Percentiles rank a stretch among this genome's conserved stretches.
phyloP scores from a whole-genome alignment of 345 rosid genomes.

The Passiflora organensis region DNA sequence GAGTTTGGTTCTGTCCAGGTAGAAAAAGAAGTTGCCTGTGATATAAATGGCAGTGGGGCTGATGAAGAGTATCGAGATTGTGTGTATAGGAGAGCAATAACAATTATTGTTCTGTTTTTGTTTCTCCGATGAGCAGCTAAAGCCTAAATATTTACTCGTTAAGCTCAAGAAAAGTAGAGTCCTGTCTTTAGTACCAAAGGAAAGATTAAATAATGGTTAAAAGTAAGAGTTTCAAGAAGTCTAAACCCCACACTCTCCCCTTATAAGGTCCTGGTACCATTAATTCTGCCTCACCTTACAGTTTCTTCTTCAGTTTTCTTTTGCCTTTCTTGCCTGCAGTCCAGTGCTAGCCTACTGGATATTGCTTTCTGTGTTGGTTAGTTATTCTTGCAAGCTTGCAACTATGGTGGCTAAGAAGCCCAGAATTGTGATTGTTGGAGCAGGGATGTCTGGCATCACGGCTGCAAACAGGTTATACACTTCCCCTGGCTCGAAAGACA shows the following conservation, averaged over 20 bases:
- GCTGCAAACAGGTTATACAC: slow-evolving; percentile 89
- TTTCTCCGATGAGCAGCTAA: no score
- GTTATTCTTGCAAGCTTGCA: slow-evolving; percentile 7
- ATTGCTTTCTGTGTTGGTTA: not conserved
- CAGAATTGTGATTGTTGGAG: slow-evolving; percentile 85
- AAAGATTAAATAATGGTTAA: slow-evolving; percentile 3
- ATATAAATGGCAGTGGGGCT: slow-evolving; percentile 7
- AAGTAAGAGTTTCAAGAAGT: slow-evolving; percentile 6
- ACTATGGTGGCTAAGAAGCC: slow-evolving; percentile 75
- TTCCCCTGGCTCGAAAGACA: slow-evolving; percentile 28
- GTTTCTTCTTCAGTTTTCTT: slow-evolving; percentile 10
- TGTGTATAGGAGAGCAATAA: no score
- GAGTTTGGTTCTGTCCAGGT: no score
- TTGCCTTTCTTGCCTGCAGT: not conserved
- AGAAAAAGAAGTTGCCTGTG: not conserved
- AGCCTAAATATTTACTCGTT: slow-evolving; percentile 1
- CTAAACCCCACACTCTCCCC: slow-evolving; percentile 1
- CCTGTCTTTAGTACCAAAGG: slow-evolving; percentile 43
- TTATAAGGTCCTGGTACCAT: slow-evolving; percentile 38
- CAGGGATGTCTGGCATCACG: slow-evolving; percentile 97
- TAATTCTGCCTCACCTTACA: slow-evolving; percentile 24
- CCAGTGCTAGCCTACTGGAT: no score
- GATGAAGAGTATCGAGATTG: slow-evolving; percentile 7
- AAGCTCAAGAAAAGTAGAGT: slow-evolving; percentile 42
- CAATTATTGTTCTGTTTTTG: no score